These are phyloP conservation scores for Pharus latifolius DNA, from an alignment of 176 grass and related monocot species.

Conservation along the genomic window DNA sequence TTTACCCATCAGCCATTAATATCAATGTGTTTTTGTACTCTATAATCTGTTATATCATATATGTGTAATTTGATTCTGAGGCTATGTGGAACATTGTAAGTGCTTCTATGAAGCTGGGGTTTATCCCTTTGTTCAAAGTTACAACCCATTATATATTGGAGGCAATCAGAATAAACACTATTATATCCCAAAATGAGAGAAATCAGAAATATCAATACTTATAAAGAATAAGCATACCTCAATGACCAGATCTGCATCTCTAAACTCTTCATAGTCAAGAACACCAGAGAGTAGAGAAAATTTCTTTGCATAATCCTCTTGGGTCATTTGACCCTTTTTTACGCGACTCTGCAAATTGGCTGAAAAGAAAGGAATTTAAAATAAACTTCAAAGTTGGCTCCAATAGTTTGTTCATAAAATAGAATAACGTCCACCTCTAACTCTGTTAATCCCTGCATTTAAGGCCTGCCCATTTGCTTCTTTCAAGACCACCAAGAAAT, in stretches of 20 bases:
- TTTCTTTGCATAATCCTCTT: slow-evolving; percentile 43
- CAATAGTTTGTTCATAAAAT: neutral
- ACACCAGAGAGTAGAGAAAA: slow-evolving; percentile 63
- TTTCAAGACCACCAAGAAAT: slow-evolving; percentile 71
- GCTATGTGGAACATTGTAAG: neutral
- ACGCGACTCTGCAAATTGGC: slow-evolving; percentile 65
- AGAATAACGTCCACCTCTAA: slow-evolving; percentile 49
- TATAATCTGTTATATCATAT: no score
- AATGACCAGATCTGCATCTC: slow-evolving; percentile 65
- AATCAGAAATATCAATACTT: neutral
- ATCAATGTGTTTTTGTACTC: slow-evolving; percentile 1
- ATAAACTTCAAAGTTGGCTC: slow-evolving; percentile 1
- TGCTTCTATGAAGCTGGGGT: neutral
- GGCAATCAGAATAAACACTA: neutral
- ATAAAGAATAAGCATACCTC: slow-evolving; percentile 39
- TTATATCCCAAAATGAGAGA: neutral
- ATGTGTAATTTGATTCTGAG: slow-evolving; percentile 3
- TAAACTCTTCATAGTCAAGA: slow-evolving; percentile 79
- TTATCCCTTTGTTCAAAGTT: neutral
- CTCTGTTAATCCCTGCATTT: slow-evolving; percentile 47
- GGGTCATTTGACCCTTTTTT: slow-evolving; percentile 52
- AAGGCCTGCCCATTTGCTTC: slow-evolving; percentile 65
- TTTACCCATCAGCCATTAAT: neutral
- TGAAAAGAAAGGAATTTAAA: slow-evolving; percentile 17
- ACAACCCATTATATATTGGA: neutral